phyloP scores from a whole-genome alignment of 495 filamentous ascomycete genomes.

The Rusavskia elegans region DNA sequence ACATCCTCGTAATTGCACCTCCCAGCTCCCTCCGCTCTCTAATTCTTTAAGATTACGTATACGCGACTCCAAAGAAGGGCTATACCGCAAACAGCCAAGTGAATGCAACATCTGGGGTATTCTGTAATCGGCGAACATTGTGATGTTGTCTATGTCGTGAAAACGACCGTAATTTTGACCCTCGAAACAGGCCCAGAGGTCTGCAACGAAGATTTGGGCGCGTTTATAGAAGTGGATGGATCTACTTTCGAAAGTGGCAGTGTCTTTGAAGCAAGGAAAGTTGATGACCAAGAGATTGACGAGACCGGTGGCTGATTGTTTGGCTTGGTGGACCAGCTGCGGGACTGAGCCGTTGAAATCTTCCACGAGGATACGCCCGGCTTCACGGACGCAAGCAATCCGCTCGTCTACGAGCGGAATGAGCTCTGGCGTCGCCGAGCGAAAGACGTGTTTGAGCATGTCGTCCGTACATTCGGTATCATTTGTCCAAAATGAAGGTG shows the following conservation, averaged over 20 bases:
- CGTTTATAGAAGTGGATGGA: conserved; percentile 75
- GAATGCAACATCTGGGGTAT: conserved; percentile 85
- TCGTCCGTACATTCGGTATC: conserved; percentile 63
- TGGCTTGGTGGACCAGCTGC: conserved; percentile 58
- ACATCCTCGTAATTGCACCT: conserved; percentile 75
- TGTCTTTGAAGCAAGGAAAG: conserved; percentile 79
- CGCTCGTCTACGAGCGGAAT: conserved; percentile 75
- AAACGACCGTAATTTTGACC: conserved; percentile 70
- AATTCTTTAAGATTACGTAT: conserved; percentile 48
- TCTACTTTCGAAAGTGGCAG: conserved; percentile 52
- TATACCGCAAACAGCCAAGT: conserved; percentile 70
- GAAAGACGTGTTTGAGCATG: conserved; percentile 59
- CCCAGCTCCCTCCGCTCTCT: conserved; percentile 59
- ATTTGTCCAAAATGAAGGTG: conserved; percentile 72
- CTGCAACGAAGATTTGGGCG: conserved; percentile 88
- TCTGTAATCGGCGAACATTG: conserved; percentile 96
- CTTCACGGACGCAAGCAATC: conserved; percentile 66
- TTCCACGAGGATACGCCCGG: conserved; percentile 67
- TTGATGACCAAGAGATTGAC: conserved; percentile 67
- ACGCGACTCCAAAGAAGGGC: conserved; percentile 55
- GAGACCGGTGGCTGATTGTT: conserved; percentile 64
- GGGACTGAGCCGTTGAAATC: conserved; percentile 64
- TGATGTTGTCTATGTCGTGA: conserved; percentile 81
- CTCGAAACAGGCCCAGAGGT: conserved; percentile 89
- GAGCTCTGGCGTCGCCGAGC: conserved; percentile 70